Base-by-base conservation (phyloP, 495 filamentous ascomycete species). In the Neurospora tetraspora region DNA sequence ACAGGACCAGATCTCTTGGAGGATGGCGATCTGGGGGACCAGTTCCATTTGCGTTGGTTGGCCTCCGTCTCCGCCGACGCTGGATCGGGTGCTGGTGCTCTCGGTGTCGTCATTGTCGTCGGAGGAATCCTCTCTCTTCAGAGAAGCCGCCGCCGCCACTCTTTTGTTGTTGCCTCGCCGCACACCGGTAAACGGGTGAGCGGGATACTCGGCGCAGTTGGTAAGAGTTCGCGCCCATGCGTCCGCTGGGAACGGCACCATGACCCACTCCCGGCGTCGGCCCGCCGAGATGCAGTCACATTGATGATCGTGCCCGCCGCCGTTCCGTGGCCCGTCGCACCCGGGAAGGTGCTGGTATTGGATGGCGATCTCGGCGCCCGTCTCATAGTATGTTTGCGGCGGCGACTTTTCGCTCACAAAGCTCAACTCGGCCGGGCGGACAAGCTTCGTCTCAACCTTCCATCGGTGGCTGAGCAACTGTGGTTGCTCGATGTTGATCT, bases 201-300 rank as follows among this genome's bases (percentile, higher is more conserved):
- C 83, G 39, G 80, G 82, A 68, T 81, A 85, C 23, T 83, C 78
- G 20, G 80, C 82, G 8, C 85, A 78, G 70, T 83, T 82, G 73
- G 82, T 84, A 47, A 87, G 81, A 7, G 82, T 83, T 27, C 78
- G 78, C 2, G 86, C 86, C 82, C 82, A 88, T 68, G 80, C 77
- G 8, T 80, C 79, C 34, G 85, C 86, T 1, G 85, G 85, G 72
- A 87, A 87, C n/a, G 85, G 84, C 9, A 87, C 80, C 38, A 77
- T 78, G 59, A 84, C 76, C 42, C 72, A 78, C 16, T 80, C 77
- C 0, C 78, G 74, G 5, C 71, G 73, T 65, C 71, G 72, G 20
- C 76, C 76, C 45, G 74, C 74, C 6, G 75, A 73, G 27, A 78
- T 77, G 53, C 77, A 82, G 5, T 80, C 80, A 45, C 80, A 79